These are phyloP conservation scores for Penicillium manginii DNA, from an alignment of 495 filamentous ascomycete species.

Conservation along the genomic window DNA sequence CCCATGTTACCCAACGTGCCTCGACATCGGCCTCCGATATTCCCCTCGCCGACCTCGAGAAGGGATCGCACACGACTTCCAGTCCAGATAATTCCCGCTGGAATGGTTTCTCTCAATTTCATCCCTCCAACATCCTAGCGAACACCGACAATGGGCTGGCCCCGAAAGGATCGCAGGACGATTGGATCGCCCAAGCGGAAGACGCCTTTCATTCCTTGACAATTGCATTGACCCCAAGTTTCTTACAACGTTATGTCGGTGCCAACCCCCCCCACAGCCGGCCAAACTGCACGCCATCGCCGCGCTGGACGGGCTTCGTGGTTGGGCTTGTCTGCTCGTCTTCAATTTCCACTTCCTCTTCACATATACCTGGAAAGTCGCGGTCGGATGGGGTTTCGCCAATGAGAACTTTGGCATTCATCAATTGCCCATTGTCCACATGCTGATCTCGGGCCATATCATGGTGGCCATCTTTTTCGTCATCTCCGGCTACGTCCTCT, in stretches of 20 bases:
- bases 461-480: constrained; percentile 79
- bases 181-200: constrained; percentile 37
- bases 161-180: constrained; percentile 27
- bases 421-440: constrained; percentile 66
- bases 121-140: constrained; percentile 36
- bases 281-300: constrained; percentile 48
- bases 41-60: constrained; percentile 40
- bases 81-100: constrained; percentile 20
- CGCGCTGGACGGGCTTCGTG: constrained; percentile 54
- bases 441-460: constrained; percentile 66
- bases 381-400: constrained; percentile 51
- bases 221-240: constrained; percentile 45
- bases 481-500: constrained; percentile 70
- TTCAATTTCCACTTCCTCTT: constrained; percentile 60
- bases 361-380: constrained; percentile 52
- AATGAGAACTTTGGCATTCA: constrained; percentile 57
- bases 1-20: constrained; percentile 13
- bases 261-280: constrained; percentile 34
- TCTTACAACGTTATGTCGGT: constrained; percentile 44
- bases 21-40: constrained; percentile 34
- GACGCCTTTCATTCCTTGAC: constrained; percentile 34
- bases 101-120: constrained; percentile 32
- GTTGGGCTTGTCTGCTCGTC: constrained; percentile 55
- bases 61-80: constrained; percentile 10
- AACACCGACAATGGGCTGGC: constrained; percentile 24